phyloP scores from a whole-genome alignment of 148 eudicot genomes.

The Rhododendron ovatum region DNA sequence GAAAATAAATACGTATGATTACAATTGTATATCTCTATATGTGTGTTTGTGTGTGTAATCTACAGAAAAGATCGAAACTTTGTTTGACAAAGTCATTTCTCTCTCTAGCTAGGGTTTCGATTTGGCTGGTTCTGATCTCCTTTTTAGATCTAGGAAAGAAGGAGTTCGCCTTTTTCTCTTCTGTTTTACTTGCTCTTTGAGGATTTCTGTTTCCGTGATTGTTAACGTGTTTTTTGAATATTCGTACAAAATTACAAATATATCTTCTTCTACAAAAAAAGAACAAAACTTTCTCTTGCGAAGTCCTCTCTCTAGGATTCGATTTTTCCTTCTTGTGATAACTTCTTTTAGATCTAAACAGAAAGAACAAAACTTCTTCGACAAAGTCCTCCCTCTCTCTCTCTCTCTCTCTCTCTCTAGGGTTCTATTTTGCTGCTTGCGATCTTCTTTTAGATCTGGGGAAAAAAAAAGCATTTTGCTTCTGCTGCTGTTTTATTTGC shows the following conservation, averaged over 20 bases:
- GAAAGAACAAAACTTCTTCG: background rate
- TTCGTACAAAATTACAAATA: background rate
- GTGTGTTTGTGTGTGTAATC: background rate
- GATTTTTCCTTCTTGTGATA: background rate
- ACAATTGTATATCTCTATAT: background rate
- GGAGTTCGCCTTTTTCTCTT: too few relatives aligned
- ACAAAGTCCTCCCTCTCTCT: background rate
- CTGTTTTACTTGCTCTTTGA: background rate
- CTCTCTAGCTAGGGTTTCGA: background rate
- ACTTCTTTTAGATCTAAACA: background rate
- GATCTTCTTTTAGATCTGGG: background rate
- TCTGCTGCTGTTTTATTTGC: background rate
- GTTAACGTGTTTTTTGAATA: background rate
- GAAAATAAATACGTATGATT: too few relatives aligned
- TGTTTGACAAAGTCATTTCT: background rate
- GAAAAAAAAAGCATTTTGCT: background rate
- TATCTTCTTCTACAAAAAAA: background rate
- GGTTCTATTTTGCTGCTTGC: background rate
- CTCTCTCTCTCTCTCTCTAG: background rate
- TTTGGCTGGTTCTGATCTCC: background rate
- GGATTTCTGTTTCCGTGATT: background rate
- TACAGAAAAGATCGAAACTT: background rate
- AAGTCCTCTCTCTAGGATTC: background rate
- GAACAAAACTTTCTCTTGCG: background rate
- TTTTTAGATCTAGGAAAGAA: background rate